Evolutionary conservation across 176 grass and related monocot genomes (phyloP), one percentile per base, ranked within the genome.

Genomic region (Rhynchospora pubera): DNA sequence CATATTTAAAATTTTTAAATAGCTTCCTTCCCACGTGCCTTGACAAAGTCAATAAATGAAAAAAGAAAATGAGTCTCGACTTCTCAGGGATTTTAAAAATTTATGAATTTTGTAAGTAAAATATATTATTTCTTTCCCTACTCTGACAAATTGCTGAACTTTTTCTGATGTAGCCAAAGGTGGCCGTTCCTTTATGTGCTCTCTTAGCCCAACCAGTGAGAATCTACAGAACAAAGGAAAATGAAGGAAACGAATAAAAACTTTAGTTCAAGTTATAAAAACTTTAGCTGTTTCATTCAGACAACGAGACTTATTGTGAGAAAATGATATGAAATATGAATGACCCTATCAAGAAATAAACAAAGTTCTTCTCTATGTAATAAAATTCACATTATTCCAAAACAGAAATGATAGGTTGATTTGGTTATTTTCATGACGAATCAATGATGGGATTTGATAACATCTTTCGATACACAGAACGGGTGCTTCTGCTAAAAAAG

Each of bases 81-180:
- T 53, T 75, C 22, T 75, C 46, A 16, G 30, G 7, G 3, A 46
- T 44, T 34, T 18, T 58, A 14, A 62, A 59, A 84, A 57, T 57
- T 4, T 58, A 7, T 83, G 47, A 83, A 58, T 43, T 83, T 83
- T 22, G 46, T 72, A 23, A 28, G 32, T 45, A 74, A 23, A 56
- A 9, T 62, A 48, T 80, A 81, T 9, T 65, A 65, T 81, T 47
- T 1, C 26, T 75, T 53, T 75, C 71, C 91, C 84, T 79, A 94
- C 95, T 89, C 89, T 89, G 74, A 98, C 92, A 85, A 88, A 94
- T 67, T 98, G 95, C 78, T 98, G 92, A 87, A 98, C 95, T 90
- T 98, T 98, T 91, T 98, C 95, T 80, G 95, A 89, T 62, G 95
- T 93, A 84, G 95, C 95, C 82, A 98, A 91, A 9, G 95, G 90